Evolutionary conservation across 139 green algal genomes (phyloP).

Genomic region (Gonium pectorale): DNA sequence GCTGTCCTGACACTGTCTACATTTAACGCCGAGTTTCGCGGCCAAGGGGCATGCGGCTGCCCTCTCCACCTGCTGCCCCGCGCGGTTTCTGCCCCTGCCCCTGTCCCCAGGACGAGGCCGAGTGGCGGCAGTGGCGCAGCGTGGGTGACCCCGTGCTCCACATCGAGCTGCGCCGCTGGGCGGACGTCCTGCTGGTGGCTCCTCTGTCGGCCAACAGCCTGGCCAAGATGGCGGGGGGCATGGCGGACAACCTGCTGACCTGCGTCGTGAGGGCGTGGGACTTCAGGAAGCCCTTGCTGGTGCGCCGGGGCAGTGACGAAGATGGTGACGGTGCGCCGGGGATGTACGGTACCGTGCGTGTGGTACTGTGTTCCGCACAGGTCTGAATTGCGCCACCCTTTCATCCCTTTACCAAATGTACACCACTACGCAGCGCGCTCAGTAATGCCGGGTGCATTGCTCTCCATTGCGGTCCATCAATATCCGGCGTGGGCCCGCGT

Average conservation of each 20-base stretch:
- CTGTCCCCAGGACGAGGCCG: conserved; percentile 72
- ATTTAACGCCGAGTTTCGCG: too few species aligned
- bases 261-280: conserved; percentile 95
- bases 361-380: neutral
- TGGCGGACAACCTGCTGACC: conserved; percentile 96
- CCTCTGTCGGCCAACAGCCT: conserved; percentile 95
- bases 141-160: conserved; percentile 92
- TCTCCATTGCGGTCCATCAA: too few species aligned
- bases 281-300: conserved; percentile 81
- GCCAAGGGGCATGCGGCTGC: too few species aligned
- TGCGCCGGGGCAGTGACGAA: conserved; percentile 54
- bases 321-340: too few species aligned
- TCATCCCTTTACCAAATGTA: too few species aligned
- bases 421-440: neutral
- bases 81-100: too few species aligned
- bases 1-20: too few species aligned
- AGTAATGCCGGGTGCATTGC: too few species aligned
- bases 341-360: neutral
- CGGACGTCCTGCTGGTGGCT: conserved; percentile 93
- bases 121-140: conserved; percentile 78
- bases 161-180: conserved; percentile 94
- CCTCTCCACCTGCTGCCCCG: too few species aligned
- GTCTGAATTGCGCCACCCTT: neutral
- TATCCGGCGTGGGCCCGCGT: too few species aligned
- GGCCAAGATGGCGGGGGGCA: conserved; percentile 84